A percentile compares a stretch with the other conserved stretches of the same genome.
Evolutionary conservation across 192 early-diverging fungal species (phyloP).

Genomic region (Gaertneriomyces semiglobifer): DNA sequence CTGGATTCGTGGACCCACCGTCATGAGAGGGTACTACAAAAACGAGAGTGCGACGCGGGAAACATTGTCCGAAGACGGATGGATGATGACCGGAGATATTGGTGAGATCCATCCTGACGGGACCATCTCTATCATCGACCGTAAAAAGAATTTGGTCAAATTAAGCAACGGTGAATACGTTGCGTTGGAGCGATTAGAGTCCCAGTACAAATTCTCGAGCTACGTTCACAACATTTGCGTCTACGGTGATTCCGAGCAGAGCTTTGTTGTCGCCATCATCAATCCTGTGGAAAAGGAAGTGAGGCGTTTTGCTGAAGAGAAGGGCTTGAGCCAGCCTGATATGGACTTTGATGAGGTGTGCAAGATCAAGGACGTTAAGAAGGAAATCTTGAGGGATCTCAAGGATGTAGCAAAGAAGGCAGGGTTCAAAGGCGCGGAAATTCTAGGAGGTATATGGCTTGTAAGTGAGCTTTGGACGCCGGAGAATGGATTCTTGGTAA

Average conservation of each 20-base stretch:
- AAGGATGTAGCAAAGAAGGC: slow-evolving; percentile 59
- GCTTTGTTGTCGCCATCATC: slow-evolving; percentile 74
- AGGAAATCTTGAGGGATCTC: slow-evolving; percentile 55
- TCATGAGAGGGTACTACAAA: slow-evolving; percentile 87
- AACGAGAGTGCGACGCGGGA: slow-evolving; percentile 69
- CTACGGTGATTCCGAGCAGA: slow-evolving; percentile 63
- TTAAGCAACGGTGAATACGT: slow-evolving; percentile 83
- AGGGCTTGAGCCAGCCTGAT: slow-evolving; percentile 13
- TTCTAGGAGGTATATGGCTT: slow-evolving; percentile 64
- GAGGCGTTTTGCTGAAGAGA: slow-evolving; percentile 16
- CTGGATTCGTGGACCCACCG: slow-evolving; percentile 78
- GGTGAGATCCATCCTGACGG: slow-evolving; percentile 79
- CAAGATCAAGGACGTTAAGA: slow-evolving; percentile 25
- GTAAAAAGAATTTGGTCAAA: slow-evolving; percentile 93
- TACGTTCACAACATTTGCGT: slow-evolving; percentile 70
- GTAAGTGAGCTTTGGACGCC: slow-evolving; percentile 85
- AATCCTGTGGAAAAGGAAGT: slow-evolving; percentile 56
- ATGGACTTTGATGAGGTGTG: slow-evolving; percentile 54
- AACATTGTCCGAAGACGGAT: slow-evolving; percentile 72
- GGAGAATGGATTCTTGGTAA: slow-evolving; percentile 65
- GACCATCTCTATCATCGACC: slow-evolving; percentile 80
- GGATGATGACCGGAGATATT: slow-evolving; percentile 69
- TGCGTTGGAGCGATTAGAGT: slow-evolving; percentile 91
- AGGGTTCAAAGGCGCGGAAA: slow-evolving; percentile 71
- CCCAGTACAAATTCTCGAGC: slow-evolving; percentile 72